Conservation (phyloP, 2,329 filamentous ascomycete genomes). For the Colletotrichum nymphaeae region DNA sequence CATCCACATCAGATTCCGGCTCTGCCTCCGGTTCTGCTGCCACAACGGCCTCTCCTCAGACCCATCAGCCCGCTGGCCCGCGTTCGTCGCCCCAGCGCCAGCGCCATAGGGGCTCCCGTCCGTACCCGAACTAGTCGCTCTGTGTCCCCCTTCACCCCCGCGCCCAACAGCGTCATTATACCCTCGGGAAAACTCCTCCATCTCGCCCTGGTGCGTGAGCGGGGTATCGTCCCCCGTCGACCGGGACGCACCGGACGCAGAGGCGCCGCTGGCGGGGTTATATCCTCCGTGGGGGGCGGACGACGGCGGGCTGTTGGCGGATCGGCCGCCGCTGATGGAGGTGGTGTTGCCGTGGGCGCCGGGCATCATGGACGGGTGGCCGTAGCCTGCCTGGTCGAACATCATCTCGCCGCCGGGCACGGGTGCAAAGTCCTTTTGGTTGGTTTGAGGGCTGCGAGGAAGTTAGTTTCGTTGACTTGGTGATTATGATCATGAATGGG, state of each 20-base stretch:
- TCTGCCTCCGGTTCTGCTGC: constrained; percentile 64
- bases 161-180: constrained; percentile 54
- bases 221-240: constrained; percentile 51
- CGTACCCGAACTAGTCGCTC: constrained; percentile 38
- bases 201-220: constrained; percentile 49
- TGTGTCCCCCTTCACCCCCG: constrained; percentile 49
- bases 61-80: constrained; percentile 16
- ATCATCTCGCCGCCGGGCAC: constrained; percentile 25
- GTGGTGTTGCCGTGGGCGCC: constrained; percentile 34
- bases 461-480: constrained; percentile 35
- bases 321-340: constrained; percentile 30
- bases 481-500: background rate
- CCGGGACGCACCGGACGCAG: constrained; percentile 41
- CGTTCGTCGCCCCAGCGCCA: constrained; percentile 19
- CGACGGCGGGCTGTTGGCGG: background rate
- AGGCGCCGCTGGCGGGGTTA: constrained; percentile 39
- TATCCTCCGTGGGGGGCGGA: constrained; percentile 3
- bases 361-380: constrained; percentile 35
- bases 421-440: constrained; percentile 44
- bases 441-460: constrained; percentile 43
- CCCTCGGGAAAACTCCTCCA: constrained; percentile 58
- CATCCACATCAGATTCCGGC: constrained; percentile 61
- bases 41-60: constrained; percentile 57
- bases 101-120: constrained; percentile 8
- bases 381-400: constrained; percentile 32